phyloP scores from a whole-genome alignment of 1,284 basidiomycete genomes.

The Moniliella sp. region DNA sequence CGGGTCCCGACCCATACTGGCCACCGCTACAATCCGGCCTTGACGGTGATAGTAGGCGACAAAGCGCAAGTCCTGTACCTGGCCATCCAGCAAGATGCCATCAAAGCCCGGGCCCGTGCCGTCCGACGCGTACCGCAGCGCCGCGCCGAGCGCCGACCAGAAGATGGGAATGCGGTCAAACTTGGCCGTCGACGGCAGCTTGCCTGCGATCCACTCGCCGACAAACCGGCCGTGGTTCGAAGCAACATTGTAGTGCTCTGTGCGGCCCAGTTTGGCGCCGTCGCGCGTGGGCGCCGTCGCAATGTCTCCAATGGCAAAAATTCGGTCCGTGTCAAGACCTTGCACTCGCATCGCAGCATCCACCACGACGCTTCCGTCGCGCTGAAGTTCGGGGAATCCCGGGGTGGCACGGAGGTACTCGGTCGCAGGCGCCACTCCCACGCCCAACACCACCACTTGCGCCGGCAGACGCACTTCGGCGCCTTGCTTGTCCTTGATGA shows the following conservation, averaged over 20 bases:
- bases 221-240: slow-evolving; percentile 66
- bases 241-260: slow-evolving; percentile 83
- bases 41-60: slow-evolving; percentile 57
- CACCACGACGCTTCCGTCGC: slow-evolving; percentile 50
- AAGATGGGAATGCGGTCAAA: slow-evolving; percentile 66
- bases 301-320: slow-evolving; percentile 79
- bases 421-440: slow-evolving; percentile 69
- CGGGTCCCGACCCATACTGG: slow-evolving; percentile 63
- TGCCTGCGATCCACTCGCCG: slow-evolving; percentile 51
- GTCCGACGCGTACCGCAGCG: slow-evolving; percentile 59
- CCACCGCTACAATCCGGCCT: slow-evolving; percentile 57
- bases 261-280: slow-evolving; percentile 40
- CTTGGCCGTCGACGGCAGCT: slow-evolving; percentile 10
- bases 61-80: slow-evolving; percentile 46
- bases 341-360: slow-evolving; percentile 57
- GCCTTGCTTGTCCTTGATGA: slow-evolving; percentile 45
- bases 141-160: slow-evolving; percentile 54
- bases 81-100: slow-evolving; percentile 55
- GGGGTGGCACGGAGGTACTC: slow-evolving; percentile 54
- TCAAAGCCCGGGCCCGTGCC: slow-evolving; percentile 44
- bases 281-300: slow-evolving; percentile 47
- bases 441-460: slow-evolving; percentile 66
- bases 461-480: slow-evolving; percentile 43
- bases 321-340: slow-evolving; percentile 39
- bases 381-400: slow-evolving; percentile 33